A percentile compares a stretch with the other conserved stretches of the same genome.
phyloP scores from a whole-genome alignment of 192 early-diverging fungal genomes.

The Funneliformis mosseae region DNA sequence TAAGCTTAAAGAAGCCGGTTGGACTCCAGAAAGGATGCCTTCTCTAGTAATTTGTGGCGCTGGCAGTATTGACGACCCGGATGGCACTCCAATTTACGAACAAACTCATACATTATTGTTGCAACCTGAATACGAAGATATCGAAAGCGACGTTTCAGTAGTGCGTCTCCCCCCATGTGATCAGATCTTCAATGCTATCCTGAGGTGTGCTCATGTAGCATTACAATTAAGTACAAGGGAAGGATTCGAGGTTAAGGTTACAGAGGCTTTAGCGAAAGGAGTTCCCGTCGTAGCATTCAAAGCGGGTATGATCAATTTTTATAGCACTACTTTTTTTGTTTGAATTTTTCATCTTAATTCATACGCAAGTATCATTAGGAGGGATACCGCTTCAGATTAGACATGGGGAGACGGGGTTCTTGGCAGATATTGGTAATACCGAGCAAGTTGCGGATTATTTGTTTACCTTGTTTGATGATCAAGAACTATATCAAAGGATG shows the following conservation, averaged over 20 bases:
- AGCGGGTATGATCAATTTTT: constrained; percentile 49
- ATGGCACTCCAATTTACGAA: constrained; percentile 70
- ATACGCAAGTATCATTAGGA: constrained; percentile 43
- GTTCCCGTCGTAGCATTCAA: constrained; percentile 53
- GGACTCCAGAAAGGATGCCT: not conserved
- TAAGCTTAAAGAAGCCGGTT: constrained; percentile 45
- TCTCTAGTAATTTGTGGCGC: constrained; percentile 54
- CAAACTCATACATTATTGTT: constrained; percentile 53
- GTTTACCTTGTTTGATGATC: constrained; percentile 59
- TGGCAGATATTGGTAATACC: constrained; percentile 64
- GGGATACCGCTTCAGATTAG: constrained; percentile 84
- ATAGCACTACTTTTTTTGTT: too few species aligned
- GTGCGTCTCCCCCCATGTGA: constrained; percentile 75
- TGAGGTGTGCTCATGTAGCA: constrained; percentile 70
- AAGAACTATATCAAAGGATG: constrained; percentile 51
- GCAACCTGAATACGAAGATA: constrained; percentile 51
- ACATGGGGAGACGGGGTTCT: constrained; percentile 67
- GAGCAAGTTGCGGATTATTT: constrained; percentile 63
- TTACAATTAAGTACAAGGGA: constrained; percentile 90
- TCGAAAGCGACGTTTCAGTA: constrained; percentile 59
- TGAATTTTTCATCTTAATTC: not conserved
- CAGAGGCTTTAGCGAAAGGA: constrained; percentile 86
- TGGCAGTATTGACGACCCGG: constrained; percentile 84
- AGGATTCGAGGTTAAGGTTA: constrained; percentile 91
- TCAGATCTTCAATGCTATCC: constrained; percentile 75